Evolutionary conservation across 495 filamentous ascomycete genomes (phyloP).

Genomic region (Darksidea phi): DNA sequence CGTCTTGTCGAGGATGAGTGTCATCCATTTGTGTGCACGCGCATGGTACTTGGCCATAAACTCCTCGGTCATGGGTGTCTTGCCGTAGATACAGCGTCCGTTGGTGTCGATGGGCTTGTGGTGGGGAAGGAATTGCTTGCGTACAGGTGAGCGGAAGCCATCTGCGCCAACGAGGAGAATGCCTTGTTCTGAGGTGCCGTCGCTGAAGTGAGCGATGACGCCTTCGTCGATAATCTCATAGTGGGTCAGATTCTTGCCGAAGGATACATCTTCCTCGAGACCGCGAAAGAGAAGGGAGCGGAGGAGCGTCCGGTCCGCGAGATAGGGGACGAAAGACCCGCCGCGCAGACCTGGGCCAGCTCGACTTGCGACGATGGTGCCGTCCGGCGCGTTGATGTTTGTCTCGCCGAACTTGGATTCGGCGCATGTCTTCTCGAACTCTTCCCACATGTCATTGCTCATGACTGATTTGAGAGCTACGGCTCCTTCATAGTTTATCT

Average conservation of each 20-base stretch:
- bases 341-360: slow-evolving; percentile 11
- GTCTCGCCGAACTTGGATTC: slow-evolving; percentile 32
- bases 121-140: slow-evolving; percentile 41
- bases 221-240: slow-evolving; percentile 40
- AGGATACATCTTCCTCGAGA: slow-evolving; percentile 31
- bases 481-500: slow-evolving; percentile 21
- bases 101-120: slow-evolving; percentile 36
- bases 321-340: slow-evolving; percentile 10
- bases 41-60: slow-evolving; percentile 28
- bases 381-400: slow-evolving; percentile 31
- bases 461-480: slow-evolving; percentile 9
- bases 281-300: slow-evolving; percentile 28
- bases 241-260: slow-evolving; percentile 29
- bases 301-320: slow-evolving; percentile 34
- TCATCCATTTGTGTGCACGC: slow-evolving; percentile 34
- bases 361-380: slow-evolving; percentile 21
- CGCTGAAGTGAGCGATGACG: slow-evolving; percentile 53
- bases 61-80: slow-evolving; percentile 37
- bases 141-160: slow-evolving; percentile 52
- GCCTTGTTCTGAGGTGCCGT: slow-evolving; percentile 51
- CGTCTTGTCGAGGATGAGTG: slow-evolving; percentile 33
- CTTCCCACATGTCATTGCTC: slow-evolving; percentile 14
- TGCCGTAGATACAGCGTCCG: slow-evolving; percentile 37
- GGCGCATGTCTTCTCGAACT: slow-evolving; percentile 32
- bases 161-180: slow-evolving; percentile 57